These are phyloP conservation scores for Elongisporangium prolatum DNA, from an alignment of 352 stramenopile genomes.

Conservation along the genomic window DNA sequence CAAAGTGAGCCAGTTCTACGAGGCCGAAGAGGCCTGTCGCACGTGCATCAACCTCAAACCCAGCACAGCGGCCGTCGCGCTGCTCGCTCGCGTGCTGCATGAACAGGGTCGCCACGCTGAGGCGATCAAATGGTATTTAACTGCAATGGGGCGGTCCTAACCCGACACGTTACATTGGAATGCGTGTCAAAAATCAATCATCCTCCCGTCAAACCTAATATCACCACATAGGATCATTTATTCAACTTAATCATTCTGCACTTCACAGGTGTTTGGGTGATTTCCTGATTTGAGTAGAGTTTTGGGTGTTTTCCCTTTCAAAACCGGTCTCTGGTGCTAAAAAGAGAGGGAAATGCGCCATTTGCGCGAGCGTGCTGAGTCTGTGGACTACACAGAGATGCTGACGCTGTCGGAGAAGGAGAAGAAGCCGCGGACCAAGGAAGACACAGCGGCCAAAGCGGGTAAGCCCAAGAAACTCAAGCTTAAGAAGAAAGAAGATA, in stretches of 20 bases:
- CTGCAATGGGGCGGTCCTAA: slow-evolving; percentile 29
- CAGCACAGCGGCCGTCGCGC: slow-evolving; percentile 28
- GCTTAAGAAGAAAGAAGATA: slow-evolving; percentile 27
- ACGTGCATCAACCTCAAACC: slow-evolving; percentile 41
- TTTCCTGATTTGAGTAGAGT: no score
- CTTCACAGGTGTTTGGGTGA: slow-evolving; percentile 1
- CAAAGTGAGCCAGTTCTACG: slow-evolving; percentile 35
- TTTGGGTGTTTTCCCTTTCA: no score
- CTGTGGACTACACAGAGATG: slow-evolving; percentile 41
- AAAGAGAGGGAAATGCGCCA: slow-evolving; percentile 19
- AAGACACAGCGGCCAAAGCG: slow-evolving; percentile 10
- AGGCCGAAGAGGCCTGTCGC: slow-evolving; percentile 50
- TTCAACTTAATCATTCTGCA: no score
- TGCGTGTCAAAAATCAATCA: background rate
- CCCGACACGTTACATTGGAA: slow-evolving; percentile 4
- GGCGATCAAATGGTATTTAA: slow-evolving; percentile 64
- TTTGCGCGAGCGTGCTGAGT: slow-evolving; percentile 23
- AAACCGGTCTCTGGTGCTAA: background rate
- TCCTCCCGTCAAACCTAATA: background rate
- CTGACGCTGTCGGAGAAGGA: slow-evolving; percentile 17
- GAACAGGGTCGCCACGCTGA: slow-evolving; percentile 42
- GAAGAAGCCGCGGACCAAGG: slow-evolving; percentile 7
- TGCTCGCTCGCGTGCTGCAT: slow-evolving; percentile 50
- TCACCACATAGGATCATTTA: background rate
- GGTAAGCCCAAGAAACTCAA: slow-evolving; percentile 10